Percentiles rank a stretch among this genome's conserved stretches.
Evolutionary conservation across 225 moss, liverwort and hornwort genomes (phyloP).

Genomic region (Rhytidiadelphus loreus): DNA sequence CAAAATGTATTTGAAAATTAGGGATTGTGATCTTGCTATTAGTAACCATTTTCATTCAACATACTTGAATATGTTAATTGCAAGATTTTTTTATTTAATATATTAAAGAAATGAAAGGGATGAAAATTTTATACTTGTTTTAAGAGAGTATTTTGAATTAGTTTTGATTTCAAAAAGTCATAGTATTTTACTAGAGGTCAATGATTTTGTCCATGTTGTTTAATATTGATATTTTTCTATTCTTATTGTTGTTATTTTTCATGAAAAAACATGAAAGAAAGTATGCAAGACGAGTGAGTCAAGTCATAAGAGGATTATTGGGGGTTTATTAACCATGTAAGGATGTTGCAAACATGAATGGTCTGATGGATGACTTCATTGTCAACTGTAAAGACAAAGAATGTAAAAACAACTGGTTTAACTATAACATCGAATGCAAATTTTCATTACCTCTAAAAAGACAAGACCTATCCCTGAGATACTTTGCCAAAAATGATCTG

Average conservation of each 20-base stretch:
- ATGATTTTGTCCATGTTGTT: background rate
- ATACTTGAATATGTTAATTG: background rate
- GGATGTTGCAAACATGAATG: background rate
- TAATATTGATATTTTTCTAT: background rate
- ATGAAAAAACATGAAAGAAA: background rate
- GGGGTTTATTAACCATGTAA: background rate
- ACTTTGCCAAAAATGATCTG: background rate
- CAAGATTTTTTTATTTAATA: background rate
- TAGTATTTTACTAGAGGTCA: background rate
- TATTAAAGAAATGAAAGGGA: background rate
- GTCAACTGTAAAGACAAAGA: background rate
- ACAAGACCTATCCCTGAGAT: background rate
- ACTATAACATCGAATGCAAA: no score
- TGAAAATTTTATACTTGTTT: background rate
- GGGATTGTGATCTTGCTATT: background rate
- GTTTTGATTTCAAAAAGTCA: background rate
- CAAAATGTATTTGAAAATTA: background rate
- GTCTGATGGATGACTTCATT: background rate
- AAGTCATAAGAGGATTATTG: background rate
- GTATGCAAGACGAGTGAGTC: fast-evolving
- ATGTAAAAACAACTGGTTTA: no score
- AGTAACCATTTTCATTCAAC: fast-evolving
- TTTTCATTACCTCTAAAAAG: no score
- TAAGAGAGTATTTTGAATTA: background rate
- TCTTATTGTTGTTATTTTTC: background rate